A percentile compares a stretch with the other conserved stretches of the same genome.
phyloP scores from a whole-genome alignment of 2,329 filamentous ascomycete genomes.

The Aspergillus aculeatus region DNA sequence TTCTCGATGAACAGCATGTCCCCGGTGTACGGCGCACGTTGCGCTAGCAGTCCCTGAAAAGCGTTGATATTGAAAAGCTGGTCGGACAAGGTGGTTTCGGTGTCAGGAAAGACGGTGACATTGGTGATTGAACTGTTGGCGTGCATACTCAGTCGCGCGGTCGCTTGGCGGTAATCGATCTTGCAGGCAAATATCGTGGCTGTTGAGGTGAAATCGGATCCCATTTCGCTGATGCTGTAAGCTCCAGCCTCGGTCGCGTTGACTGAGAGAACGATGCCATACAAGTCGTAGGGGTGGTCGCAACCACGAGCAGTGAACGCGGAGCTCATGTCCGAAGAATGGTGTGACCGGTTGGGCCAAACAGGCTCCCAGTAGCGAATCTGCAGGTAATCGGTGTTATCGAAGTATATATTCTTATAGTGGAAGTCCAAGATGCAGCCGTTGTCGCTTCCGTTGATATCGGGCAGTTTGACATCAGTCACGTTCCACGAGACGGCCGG shows the following conservation, averaged over 20 bases:
- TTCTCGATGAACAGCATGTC: slow-evolving; percentile 33
- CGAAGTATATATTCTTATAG: slow-evolving; percentile 31
- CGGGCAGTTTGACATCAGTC: slow-evolving; percentile 23
- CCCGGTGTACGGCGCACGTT: slow-evolving; percentile 34
- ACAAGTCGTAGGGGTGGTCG: slow-evolving; percentile 31
- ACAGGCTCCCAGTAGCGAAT: slow-evolving; percentile 38
- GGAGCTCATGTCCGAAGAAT: slow-evolving; percentile 13
- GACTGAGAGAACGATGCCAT: slow-evolving; percentile 33
- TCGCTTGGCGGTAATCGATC: slow-evolving; percentile 29
- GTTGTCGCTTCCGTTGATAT: slow-evolving; percentile 9
- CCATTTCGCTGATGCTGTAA: slow-evolving; percentile 10
- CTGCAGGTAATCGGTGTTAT: slow-evolving; percentile 30
- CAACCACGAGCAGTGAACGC: slow-evolving; percentile 29
- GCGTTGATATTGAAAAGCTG: slow-evolving; percentile 31
- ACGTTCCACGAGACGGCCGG: slow-evolving; percentile 31
- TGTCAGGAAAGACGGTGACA: slow-evolving; percentile 21
- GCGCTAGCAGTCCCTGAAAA: slow-evolving; percentile 31
- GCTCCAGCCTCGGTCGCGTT: slow-evolving; percentile 23
- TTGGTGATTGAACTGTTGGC: slow-evolving; percentile 35
- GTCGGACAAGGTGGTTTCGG: slow-evolving; percentile 19
- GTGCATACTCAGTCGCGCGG: slow-evolving; percentile 32
- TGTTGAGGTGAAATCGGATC: slow-evolving; percentile 22
- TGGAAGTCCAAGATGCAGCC: slow-evolving; percentile 30
- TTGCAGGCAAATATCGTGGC: slow-evolving; percentile 35
- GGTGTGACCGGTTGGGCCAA: slow-evolving; percentile 14